Evolutionary conservation across 805 yeast species (phyloP).

Genomic region (Lipomyces spencermartinsiae): DNA sequence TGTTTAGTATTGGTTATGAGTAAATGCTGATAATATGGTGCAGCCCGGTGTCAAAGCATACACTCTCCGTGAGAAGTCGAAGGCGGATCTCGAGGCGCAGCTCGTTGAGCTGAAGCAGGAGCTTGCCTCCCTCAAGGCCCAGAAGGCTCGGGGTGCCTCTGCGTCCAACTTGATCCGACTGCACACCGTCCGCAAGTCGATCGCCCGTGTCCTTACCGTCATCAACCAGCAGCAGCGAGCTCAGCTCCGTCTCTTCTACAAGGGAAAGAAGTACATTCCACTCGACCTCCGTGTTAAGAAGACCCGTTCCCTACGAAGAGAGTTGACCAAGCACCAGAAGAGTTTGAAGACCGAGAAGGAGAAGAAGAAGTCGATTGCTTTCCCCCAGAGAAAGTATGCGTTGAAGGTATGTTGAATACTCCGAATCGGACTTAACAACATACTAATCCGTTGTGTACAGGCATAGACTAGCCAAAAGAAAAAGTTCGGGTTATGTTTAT

Average conservation of each 20-base stretch:
- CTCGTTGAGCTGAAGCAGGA: conserved; percentile 96
- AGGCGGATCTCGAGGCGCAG: conserved; percentile 94
- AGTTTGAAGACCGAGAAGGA: conserved; percentile 82
- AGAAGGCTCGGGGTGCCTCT: conserved; percentile 89
- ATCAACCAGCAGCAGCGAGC: conserved; percentile 97
- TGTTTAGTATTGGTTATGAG: background rate
- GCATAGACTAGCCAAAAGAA: conserved; percentile 18
- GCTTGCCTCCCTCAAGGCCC: conserved; percentile 94
- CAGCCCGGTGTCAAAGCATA: conserved; percentile 68
- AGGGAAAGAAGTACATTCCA: conserved; percentile 85
- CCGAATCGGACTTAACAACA: background rate
- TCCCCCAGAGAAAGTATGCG: conserved; percentile 98
- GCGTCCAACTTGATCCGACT: conserved; percentile 78
- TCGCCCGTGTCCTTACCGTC: conserved; percentile 97
- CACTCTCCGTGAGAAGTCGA: conserved; percentile 96
- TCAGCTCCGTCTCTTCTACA: conserved; percentile 92
- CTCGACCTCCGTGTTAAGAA: conserved; percentile 99
- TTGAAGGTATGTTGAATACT: conserved; percentile 65
- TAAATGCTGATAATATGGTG: conserved; percentile 4
- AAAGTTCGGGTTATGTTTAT: conserved; percentile 26
- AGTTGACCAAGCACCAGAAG: conserved; percentile 87
- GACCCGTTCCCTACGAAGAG: conserved; percentile 99
- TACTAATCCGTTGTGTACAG: conserved; percentile 7
- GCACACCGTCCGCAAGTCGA: conserved; percentile 91
- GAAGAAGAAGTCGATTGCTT: conserved; percentile 89